phyloP scores from a whole-genome alignment of 352 stramenopile genomes.

The Globisporangium middletonii region DNA sequence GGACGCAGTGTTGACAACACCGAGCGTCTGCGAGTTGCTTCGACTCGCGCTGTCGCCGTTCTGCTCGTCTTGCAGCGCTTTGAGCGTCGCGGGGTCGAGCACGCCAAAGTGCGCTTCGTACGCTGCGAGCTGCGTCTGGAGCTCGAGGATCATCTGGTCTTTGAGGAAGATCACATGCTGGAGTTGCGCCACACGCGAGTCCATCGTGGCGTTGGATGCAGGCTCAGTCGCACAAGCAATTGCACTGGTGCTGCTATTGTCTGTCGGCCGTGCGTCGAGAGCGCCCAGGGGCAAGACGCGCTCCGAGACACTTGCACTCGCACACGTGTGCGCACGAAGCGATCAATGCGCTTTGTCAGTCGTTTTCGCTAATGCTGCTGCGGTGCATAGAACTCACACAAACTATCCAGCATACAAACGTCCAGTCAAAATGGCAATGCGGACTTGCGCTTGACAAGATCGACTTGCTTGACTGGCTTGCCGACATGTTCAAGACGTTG shows the following conservation, averaged over 20 bases:
- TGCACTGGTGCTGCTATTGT: background rate
- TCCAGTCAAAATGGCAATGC: background rate
- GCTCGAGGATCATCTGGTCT: constrained; percentile 75
- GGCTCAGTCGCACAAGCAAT: background rate
- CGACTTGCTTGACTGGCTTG: background rate
- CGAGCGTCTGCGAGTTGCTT: constrained; percentile 5
- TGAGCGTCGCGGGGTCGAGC: constrained; percentile 30
- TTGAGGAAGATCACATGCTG: constrained; percentile 83
- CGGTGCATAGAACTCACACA: background rate
- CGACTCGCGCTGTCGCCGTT: constrained; percentile 4
- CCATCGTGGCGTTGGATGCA: constrained; percentile 18
- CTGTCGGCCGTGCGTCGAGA: background rate
- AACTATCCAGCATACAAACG: background rate
- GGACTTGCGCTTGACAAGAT: background rate
- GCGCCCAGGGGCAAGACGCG: background rate
- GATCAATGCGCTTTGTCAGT: no score
- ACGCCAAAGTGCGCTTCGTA: constrained; percentile 50
- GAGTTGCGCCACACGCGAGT: constrained; percentile 52
- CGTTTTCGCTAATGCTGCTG: background rate
- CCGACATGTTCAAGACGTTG: no score
- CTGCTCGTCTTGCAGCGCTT: constrained; percentile 21
- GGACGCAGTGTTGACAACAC: constrained; percentile 11
- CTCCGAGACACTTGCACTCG: background rate
- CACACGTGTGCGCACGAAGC: background rate
- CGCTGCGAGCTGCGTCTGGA: constrained; percentile 61